A percentile compares a stretch with the other conserved stretches of the same genome.
Conservation (phyloP, 805 yeast genomes). For the Jamesozyma jinghongensis region DNA sequence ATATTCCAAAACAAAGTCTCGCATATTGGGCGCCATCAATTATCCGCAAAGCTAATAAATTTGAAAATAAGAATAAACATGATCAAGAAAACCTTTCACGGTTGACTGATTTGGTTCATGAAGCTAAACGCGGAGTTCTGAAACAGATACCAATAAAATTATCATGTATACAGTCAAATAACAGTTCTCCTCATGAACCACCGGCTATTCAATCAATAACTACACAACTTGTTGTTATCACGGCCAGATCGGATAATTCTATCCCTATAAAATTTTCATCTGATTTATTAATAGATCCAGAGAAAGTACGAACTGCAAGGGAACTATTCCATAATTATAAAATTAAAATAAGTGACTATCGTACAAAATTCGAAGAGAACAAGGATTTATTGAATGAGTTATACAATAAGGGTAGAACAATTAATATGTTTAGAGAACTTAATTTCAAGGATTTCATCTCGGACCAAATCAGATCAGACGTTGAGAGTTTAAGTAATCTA, state of each 20-base stretch:
- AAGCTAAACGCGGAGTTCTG: constrained; percentile 23
- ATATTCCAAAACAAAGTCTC: constrained; percentile 29
- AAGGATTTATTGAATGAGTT: constrained; percentile 17
- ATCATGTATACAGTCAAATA: constrained; percentile 28
- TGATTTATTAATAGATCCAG: constrained; percentile 22
- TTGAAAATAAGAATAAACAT: constrained; percentile 26
- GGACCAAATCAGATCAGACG: constrained; percentile 21
- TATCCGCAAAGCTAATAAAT: constrained; percentile 30
- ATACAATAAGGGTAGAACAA: constrained; percentile 16
- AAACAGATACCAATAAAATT: constrained; percentile 25
- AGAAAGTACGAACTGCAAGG: constrained; percentile 18
- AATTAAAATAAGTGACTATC: constrained; percentile 8
- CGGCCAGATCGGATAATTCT: constrained; percentile 29
- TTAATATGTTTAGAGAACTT: constrained; percentile 16
- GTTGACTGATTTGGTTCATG: constrained; percentile 22
- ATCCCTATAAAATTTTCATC: constrained; percentile 37
- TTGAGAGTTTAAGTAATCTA: constrained; percentile 26
- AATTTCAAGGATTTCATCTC: constrained; percentile 25
- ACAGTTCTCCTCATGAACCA: constrained; percentile 22
- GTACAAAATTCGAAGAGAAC: constrained; percentile 18
- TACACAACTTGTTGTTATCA: constrained; percentile 29
- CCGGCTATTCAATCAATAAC: constrained; percentile 27
- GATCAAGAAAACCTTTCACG: constrained; percentile 31
- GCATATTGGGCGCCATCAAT: constrained; percentile 34
- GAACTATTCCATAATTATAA: constrained; percentile 15